Percentiles rank a stretch among this genome's conserved stretches.
Conservation (phyloP, 1,284 basidiomycete species). For the Ustilago trichophora region DNA sequence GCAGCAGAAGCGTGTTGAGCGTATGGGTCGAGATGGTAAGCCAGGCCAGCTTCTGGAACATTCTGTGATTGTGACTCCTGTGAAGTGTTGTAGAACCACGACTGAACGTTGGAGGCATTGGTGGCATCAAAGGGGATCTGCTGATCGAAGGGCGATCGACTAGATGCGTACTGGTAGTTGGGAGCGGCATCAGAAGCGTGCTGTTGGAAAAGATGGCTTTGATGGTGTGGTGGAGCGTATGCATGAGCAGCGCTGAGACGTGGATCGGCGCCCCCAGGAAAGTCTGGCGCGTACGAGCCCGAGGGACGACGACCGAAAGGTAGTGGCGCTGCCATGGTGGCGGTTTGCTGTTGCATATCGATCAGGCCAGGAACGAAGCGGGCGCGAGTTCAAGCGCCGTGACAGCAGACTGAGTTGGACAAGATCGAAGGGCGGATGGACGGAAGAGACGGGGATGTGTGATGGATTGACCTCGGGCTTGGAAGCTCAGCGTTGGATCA, state of each 20-base stretch:
- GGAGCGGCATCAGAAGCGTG: conserved; percentile 6
- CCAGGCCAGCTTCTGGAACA: neutral
- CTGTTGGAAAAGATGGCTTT: neutral
- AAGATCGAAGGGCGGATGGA: too few species aligned
- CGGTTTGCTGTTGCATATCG: conserved; percentile 25
- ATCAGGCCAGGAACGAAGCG: neutral
- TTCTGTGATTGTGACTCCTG: neutral
- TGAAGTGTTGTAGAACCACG: conserved; percentile 24
- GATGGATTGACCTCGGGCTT: too few species aligned
- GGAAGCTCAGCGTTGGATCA: too few species aligned
- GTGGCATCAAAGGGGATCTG: conserved; percentile 13
- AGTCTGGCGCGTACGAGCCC: conserved; percentile 5
- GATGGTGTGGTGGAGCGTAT: conserved; percentile 9
- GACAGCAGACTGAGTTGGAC: too few species aligned
- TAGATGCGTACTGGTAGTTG: conserved; percentile 27
- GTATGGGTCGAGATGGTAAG: conserved; percentile 19
- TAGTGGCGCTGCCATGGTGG: conserved; percentile 15
- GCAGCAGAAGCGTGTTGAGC: conserved; percentile 6
- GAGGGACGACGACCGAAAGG: conserved; percentile 20
- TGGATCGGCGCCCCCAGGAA: conserved; percentile 18
- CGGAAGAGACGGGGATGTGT: too few species aligned
- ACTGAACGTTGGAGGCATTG: conserved; percentile 12
- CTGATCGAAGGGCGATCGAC: conserved; percentile 14
- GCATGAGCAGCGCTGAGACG: conserved; percentile 8
- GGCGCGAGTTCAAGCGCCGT: too few species aligned